Base-by-base conservation (phyloP, 1,284 basidiomycete species). In the Ceratobasidium sp. region DNA sequence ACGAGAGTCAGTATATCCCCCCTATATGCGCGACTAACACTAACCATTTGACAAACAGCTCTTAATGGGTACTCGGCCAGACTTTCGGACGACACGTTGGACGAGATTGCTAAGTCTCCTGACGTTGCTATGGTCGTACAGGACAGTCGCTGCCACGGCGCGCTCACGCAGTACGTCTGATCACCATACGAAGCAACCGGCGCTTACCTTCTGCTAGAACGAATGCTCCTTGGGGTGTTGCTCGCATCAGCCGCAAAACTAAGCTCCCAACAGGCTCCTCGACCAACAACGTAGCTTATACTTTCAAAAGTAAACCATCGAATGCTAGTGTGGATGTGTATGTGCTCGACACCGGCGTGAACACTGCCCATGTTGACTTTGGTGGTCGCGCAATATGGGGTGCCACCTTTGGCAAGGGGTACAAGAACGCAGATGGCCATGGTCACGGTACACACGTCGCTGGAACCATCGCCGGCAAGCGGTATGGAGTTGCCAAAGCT, bases 401-500 rank as follows among this genome's bases (percentile, higher is more conserved):
- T 77, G 87, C 87, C 84, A 89, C 88, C 33, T 88, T 89, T 80
- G 87, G 88, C 44, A 82, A 83, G 80, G n/a, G n/a, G n/a, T 85
- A 87, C 82, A 89, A 89, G 82, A 85, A 78, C 40, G 51, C 33
- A 18, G 77, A 78, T 33, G 77, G 69, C 1, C 69, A 78, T 15
- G 77, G 77, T 33, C 79, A 80, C 46, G 79, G 79, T 1, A 80
- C 79, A 3, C 79, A 80, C 51, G 26, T 71, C 40, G 86, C 86
- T 23, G 86, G 86, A 53, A 87, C 86, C 39, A 86, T 87, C 58
- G 86, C 85, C 0, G 87, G 86, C 86, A 86, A 82, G 88, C 92
- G 89, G 84, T 97, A 95, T 83, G 98, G 98, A 87, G 96, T 99
- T 63, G 97, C 98, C 78, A 99, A 99, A 91, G 90, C 90, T 82